Conservation (phyloP, 495 filamentous ascomycete genomes). For the Neurospora hispaniola region DNA sequence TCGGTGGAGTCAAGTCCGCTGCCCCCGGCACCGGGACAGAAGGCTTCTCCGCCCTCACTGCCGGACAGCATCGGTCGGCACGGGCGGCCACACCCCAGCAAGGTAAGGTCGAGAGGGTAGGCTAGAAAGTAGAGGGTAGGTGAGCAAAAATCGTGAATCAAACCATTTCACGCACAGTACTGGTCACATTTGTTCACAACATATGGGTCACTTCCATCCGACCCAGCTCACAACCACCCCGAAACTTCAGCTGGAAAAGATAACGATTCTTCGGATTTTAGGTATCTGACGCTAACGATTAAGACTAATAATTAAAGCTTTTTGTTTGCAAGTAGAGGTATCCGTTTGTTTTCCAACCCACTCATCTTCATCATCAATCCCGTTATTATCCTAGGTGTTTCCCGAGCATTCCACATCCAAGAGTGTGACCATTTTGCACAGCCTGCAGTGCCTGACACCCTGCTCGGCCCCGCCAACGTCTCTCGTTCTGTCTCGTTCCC, state of each 20-base stretch:
- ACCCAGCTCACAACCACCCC: not conserved
- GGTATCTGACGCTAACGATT: not conserved
- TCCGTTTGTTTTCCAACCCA: not conserved
- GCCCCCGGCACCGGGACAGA: not conserved
- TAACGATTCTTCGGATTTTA: not conserved
- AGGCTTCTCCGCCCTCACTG: not conserved
- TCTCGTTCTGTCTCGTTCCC: too few species aligned
- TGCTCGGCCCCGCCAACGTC: not conserved
- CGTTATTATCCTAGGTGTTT: not conserved
- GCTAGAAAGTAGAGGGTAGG: not conserved
- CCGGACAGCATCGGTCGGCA: not conserved
- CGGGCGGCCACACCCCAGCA: not conserved
- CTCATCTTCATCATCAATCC: not conserved
- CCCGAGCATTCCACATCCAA: not conserved
- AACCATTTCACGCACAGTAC: not conserved
- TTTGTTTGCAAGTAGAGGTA: not conserved
- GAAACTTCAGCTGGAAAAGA: not conserved
- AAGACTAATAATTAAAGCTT: not conserved
- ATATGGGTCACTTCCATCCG: not conserved
- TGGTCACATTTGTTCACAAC: not conserved
- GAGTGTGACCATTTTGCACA: not conserved
- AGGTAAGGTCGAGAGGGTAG: not conserved
- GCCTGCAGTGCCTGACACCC: not conserved
- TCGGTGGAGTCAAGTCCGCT: not conserved
- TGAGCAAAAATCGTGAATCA: not conserved